Evolutionary conservation across 2,329 filamentous ascomycete species (phyloP).

Genomic region (Alternaria viburni): DNA sequence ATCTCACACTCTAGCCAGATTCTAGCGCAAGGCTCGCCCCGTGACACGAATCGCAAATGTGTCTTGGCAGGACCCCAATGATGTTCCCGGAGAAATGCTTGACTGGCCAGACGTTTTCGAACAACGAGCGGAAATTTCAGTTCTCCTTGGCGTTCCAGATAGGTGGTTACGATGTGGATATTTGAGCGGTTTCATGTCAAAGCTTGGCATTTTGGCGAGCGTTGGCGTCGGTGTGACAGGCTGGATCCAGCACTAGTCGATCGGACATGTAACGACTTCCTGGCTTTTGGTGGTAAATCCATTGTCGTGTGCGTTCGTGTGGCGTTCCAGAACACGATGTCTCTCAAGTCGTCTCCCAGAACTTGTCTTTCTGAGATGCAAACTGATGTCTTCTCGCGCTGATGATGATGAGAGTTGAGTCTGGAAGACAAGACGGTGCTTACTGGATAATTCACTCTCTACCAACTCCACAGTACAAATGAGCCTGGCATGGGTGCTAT

Average conservation of each 20-base stretch:
- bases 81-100: slow-evolving; percentile 5
- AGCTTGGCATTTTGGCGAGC: slow-evolving; percentile 5
- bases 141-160: slow-evolving; percentile 4
- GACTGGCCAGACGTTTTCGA: slow-evolving; percentile 7
- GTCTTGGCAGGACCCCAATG: not conserved
- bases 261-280: not conserved
- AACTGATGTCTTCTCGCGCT: not conserved
- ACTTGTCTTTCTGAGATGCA: not conserved
- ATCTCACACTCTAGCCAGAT: not conserved
- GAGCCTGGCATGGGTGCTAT: not conserved
- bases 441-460: not conserved
- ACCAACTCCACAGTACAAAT: not conserved
- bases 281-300: not conserved
- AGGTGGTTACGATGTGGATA: slow-evolving; percentile 2
- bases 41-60: not conserved
- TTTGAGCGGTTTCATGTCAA: slow-evolving; percentile 15
- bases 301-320: not conserved
- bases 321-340: not conserved
- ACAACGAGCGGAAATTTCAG: slow-evolving; percentile 5
- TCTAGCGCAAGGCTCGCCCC: not conserved
- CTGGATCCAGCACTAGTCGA: slow-evolving; percentile 5
- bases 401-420: not conserved
- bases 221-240: slow-evolving; percentile 10
- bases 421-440: not conserved
- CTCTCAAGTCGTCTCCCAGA: not conserved